Base-by-base conservation (phyloP, 2,329 filamentous ascomycete species). In the Hirsutella thompsonii region DNA sequence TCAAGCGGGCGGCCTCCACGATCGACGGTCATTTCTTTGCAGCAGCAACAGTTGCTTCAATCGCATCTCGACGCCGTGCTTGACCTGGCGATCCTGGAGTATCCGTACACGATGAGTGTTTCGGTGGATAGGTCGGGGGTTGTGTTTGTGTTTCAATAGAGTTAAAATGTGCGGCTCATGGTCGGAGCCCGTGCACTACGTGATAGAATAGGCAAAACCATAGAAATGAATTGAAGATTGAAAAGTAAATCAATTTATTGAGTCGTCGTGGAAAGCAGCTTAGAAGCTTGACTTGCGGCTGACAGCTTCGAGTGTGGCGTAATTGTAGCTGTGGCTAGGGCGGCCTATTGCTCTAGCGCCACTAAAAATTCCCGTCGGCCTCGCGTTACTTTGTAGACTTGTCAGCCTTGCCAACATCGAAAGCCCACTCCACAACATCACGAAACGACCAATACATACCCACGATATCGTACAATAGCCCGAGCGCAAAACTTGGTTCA, bases 81-180 rank as follows among this genome's bases (percentile, higher is more conserved):
- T 54, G 90, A 96, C 62, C 79, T 95, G 49, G 83, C 83, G n/a
- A 65, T 96, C 54, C 61, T 98, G 50, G 87, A 95, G 65, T 71
- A 76, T 48, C 92, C 92, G 20, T 95, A 94, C 59, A 83, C 83
- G 4, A 95, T 96, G 86, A 83, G 89, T 28, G 71, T 96, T 38
- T 93, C 84, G 49, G 89, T 83, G 41, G 92, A 98, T 67, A 72
- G 90, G 51, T 84, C 81, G 32, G 92, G 92, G 1, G 81, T 90
- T 57, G 79, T 96, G 36, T 94, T 92, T 69, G 80, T 95, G 40
- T 94, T 81, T 55, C 66, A 70, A 50, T 73, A 60, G 51, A 49
- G 32, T 5, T 8, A 8, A 14, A n/a, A 9, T 26, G 23, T 26
- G 6, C 11, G 23, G 11, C 6, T 26, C 23, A 11, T 11, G 23